Conservation (phyloP, 2,329 filamentous ascomycete species). For the Calycina herbarum region DNA sequence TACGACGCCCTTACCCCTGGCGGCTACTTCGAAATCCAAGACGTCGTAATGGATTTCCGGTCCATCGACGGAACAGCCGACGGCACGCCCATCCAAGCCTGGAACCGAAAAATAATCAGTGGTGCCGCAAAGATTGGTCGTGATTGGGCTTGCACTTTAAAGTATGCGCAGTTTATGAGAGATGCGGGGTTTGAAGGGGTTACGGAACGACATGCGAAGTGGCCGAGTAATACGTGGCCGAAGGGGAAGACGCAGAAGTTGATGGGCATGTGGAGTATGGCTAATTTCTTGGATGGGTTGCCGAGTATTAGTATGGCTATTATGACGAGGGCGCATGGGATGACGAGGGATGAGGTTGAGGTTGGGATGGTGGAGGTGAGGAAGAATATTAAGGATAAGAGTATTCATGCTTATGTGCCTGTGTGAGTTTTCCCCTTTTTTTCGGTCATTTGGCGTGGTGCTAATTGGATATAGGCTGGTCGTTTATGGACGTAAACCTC, state of each 20-base stretch:
- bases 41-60: conserved; percentile 12
- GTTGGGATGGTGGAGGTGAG: conserved; percentile 42
- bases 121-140: conserved; percentile 21
- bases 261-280: conserved; percentile 41
- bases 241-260: conserved; percentile 53
- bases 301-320: conserved; percentile 36
- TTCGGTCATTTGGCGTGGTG: neutral
- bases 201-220: conserved; percentile 47
- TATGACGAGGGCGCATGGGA: conserved; percentile 43
- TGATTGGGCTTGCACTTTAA: conserved; percentile 35
- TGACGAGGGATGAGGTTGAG: conserved; percentile 41
- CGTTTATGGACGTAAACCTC: conserved; percentile 18
- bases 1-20: conserved; percentile 40
- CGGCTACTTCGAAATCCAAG: conserved; percentile 45
- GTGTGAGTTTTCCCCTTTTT: conserved; percentile 25
- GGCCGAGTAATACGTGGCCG: conserved; percentile 54
- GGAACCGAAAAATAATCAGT: conserved; percentile 24
- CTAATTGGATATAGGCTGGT: conserved; percentile 10
- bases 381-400: conserved; percentile 40
- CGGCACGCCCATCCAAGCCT: conserved; percentile 19
- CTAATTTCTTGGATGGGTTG: conserved; percentile 27
- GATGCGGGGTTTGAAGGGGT: conserved; percentile 56
- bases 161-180: conserved; percentile 42
- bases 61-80: conserved; percentile 14
- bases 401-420: conserved; percentile 40